Base-by-base conservation (phyloP, 305 asterid species). In the Andrographis paniculata region DNA sequence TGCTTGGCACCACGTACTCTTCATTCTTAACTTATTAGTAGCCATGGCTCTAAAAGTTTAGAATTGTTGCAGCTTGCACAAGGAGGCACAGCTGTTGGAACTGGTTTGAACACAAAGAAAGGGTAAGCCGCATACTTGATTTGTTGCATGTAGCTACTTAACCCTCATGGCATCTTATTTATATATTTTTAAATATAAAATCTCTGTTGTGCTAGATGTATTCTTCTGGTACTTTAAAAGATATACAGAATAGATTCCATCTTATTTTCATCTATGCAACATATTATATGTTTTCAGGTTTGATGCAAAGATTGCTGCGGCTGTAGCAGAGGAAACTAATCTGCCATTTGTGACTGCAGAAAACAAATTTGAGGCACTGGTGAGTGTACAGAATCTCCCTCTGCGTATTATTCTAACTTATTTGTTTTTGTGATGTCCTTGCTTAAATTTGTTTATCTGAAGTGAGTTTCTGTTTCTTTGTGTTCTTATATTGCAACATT, bases 341-440 rank as follows among this genome's bases (percentile, higher is more conserved):
- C 75, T 91, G 62, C 96, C 99, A 18, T 91, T 87, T 75, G 82
- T 87, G 70, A 91, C 99, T 20, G 99, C 96, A 59, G 96, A 87
- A 77, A 87, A 91, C 74, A 87, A 91, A 76, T 87, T 91, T 67
- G 96, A 91, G 71, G 96, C 99, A 48, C 64, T 91, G 87, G 95
- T 80, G 72, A 55, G 68, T 61, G n/a, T n/a, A n/a, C n/a, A n/a
- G n/a, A n/a, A n/a, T 67, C 52, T 60, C 42, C 23, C 56, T 52
- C 60, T 64, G 52, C 55, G 51, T 55, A n/a, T n/a, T n/a, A n/a
- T n/a, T n/a, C n/a, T n/a, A n/a, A n/a, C n/a, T n/a, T n/a, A n/a
- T n/a, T n/a, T n/a, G n/a, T n/a, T n/a, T n/a, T n/a, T n/a, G n/a
- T n/a, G n/a, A n/a, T n/a, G n/a, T n/a, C n/a, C n/a, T n/a, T n/a